These are phyloP conservation scores for Apiotrichum porosum DNA, from an alignment of 1,284 basidiomycete species.

Conservation along the genomic window DNA sequence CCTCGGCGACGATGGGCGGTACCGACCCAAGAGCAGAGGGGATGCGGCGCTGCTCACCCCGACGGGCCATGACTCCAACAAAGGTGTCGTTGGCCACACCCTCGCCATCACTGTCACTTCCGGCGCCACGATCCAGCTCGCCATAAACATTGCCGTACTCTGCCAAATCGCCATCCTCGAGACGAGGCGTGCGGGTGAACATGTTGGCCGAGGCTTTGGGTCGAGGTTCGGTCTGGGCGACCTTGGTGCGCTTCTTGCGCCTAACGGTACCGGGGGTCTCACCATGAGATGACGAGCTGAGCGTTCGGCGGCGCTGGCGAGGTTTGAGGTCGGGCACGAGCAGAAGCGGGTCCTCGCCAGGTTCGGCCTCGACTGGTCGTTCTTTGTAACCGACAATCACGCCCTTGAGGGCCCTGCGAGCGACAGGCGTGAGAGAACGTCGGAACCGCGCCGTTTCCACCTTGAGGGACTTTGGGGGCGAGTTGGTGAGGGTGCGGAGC, in stretches of 20 bases:
- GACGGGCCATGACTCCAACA: not conserved
- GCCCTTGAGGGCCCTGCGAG: not conserved
- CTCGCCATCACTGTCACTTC: conserved; percentile 3
- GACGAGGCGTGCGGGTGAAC: not conserved
- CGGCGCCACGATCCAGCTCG: not conserved
- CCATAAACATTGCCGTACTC: not conserved
- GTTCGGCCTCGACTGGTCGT: conserved; percentile 1
- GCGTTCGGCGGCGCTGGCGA: not conserved
- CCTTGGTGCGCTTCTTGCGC: not conserved
- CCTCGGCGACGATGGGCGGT: not conserved
- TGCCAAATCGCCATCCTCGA: not conserved
- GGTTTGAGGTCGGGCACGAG: not conserved
- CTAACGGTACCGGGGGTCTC: not conserved
- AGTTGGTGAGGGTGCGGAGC: too few species aligned
- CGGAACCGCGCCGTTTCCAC: not conserved
- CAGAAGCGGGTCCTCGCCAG: conserved; percentile 6
- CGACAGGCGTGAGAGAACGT: not conserved
- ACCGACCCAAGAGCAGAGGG: not conserved
- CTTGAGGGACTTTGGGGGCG: too few species aligned
- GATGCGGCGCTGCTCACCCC: not conserved
- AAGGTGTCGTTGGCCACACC: conserved; percentile 13
- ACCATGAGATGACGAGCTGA: not conserved
- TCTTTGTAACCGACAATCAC: not conserved
- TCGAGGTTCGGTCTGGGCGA: not conserved
- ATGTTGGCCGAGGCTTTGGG: not conserved